Conservation (phyloP, 495 filamentous ascomycete species). For the Sordaria brevicollis region DNA sequence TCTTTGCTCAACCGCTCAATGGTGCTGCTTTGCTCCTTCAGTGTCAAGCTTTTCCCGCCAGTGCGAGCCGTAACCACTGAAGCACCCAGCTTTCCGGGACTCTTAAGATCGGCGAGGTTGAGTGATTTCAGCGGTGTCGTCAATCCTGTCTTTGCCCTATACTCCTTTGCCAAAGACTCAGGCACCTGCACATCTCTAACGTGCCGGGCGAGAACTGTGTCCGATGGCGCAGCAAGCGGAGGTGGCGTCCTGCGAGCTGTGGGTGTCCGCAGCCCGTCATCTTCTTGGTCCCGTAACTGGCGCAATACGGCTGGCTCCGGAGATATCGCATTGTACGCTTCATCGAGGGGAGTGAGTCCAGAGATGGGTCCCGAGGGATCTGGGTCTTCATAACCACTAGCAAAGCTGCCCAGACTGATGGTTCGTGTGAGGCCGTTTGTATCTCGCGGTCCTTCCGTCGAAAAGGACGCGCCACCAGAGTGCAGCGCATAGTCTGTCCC, state of each 20-base stretch:
- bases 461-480: slow-evolving; percentile 65
- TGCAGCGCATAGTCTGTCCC: slow-evolving; percentile 83
- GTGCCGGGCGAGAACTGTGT: slow-evolving; percentile 81
- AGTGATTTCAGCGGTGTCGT: slow-evolving; percentile 42
- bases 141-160: slow-evolving; percentile 48
- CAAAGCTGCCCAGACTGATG: slow-evolving; percentile 87
- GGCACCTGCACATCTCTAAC: slow-evolving; percentile 84
- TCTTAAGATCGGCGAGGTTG: slow-evolving; percentile 45
- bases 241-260: slow-evolving; percentile 39
- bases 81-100: slow-evolving; percentile 13
- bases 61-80: slow-evolving; percentile 45
- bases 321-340: slow-evolving; percentile 27
- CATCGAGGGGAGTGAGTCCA: slow-evolving; percentile 44
- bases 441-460: slow-evolving; percentile 40
- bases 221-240: slow-evolving; percentile 53
- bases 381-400: slow-evolving; percentile 76
- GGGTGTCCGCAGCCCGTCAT: slow-evolving; percentile 30
- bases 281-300: slow-evolving; percentile 4
- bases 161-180: slow-evolving; percentile 77
- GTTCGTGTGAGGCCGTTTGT: slow-evolving; percentile 59
- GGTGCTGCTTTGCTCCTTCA: slow-evolving; percentile 94
- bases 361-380: slow-evolving; percentile 37
- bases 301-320: slow-evolving; percentile 14
- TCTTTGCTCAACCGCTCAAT: slow-evolving; percentile 92
- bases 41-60: slow-evolving; percentile 71